Evolutionary conservation across 441 rosid genomes (phyloP).

Genomic region (Aquilaria agallochum): DNA sequence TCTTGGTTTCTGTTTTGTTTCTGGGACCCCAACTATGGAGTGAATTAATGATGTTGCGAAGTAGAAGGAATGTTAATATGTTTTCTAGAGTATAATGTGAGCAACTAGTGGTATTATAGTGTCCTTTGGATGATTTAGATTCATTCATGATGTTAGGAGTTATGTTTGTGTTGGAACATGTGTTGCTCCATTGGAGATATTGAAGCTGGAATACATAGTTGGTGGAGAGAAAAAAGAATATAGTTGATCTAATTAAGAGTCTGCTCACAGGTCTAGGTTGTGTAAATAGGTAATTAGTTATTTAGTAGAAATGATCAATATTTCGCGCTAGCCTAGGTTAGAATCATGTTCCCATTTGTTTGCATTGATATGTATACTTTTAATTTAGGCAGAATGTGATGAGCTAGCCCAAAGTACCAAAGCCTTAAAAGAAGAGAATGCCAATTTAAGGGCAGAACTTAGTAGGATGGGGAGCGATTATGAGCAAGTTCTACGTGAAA

Average conservation of each 20-base stretch:
- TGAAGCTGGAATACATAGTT: conserved; percentile 50
- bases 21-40: background rate
- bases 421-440: conserved; percentile 75
- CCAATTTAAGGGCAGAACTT: conserved; percentile 71
- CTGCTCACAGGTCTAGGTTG: conserved; percentile 93
- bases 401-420: conserved; percentile 91
- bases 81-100: no score
- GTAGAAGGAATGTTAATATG: no score
- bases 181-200: conserved; percentile 85
- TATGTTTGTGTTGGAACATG: conserved; percentile 37
- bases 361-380: conserved; percentile 14
- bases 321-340: conserved; percentile 1
- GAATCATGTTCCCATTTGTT: conserved; percentile 7
- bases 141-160: background rate
- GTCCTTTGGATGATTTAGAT: background rate
- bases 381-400: conserved; percentile 86
- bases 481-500: conserved; percentile 71
- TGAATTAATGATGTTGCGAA: background rate
- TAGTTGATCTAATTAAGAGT: conserved; percentile 71
- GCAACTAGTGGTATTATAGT: background rate
- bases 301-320: conserved; percentile 5
- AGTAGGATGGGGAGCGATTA: conserved; percentile 65
- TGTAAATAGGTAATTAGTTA: conserved; percentile 80
- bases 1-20: background rate
- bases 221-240: background rate